phyloP scores from a whole-genome alignment of 2,329 filamentous ascomycete genomes.

The Aspergillus hiratsukae region DNA sequence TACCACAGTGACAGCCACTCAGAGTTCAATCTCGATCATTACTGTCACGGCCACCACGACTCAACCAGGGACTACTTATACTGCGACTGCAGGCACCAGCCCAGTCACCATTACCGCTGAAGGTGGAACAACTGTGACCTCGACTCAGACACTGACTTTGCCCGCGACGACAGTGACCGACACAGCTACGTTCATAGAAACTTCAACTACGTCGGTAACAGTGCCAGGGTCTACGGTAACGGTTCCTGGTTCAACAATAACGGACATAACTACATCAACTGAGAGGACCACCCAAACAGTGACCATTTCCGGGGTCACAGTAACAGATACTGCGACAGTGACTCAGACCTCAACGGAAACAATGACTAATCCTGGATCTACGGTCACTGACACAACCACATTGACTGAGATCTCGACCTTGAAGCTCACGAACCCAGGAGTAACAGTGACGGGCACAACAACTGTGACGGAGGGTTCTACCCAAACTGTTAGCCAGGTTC shows the following conservation, averaged over 20 bases:
- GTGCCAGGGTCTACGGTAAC: neutral
- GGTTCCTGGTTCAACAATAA: conserved; percentile 5
- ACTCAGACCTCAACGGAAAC: neutral
- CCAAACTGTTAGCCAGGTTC: neutral
- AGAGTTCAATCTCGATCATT: neutral
- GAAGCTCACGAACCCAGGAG: neutral
- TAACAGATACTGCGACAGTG: neutral
- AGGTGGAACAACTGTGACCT: conserved; percentile 13
- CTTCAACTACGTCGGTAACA: conserved; percentile 1
- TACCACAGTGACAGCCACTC: neutral
- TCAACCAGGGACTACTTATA: neutral
- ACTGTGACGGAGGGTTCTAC: neutral
- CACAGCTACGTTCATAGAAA: conserved; percentile 1
- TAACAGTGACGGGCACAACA: neutral
- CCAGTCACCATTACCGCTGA: neutral
- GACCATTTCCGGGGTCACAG: neutral
- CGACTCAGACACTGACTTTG: conserved; percentile 15
- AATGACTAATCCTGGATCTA: neutral
- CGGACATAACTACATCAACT: neutral
- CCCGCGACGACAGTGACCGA: conserved; percentile 15
- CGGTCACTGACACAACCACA: neutral
- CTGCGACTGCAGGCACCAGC: neutral
- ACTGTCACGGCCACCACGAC: neutral
- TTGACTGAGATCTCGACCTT: neutral
- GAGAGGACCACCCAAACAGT: neutral